Percentiles rank a stretch among this genome's conserved stretches.
Evolutionary conservation across 306 rosid species (phyloP).

Genomic region (Gastrolobium villosum): DNA sequence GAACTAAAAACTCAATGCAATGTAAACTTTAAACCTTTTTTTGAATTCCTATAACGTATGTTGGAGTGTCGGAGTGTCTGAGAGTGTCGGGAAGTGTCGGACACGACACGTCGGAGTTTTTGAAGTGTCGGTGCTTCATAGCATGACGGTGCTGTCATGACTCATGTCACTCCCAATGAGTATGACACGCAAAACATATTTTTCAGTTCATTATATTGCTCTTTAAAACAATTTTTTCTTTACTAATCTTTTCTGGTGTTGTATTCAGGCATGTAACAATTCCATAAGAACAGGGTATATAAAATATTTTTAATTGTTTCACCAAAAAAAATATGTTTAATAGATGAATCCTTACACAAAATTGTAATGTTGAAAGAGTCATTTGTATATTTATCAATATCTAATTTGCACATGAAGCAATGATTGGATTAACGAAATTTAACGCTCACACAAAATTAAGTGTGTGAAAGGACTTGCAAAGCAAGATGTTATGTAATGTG

Average conservation of each 20-base stretch:
- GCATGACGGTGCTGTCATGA: background rate
- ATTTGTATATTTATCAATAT: constrained; percentile 4
- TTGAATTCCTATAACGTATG: too few relatives aligned
- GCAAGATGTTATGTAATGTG: background rate
- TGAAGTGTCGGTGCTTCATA: too few relatives aligned
- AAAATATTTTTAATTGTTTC: too few relatives aligned
- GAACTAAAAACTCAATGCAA: too few relatives aligned
- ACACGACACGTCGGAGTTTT: too few relatives aligned
- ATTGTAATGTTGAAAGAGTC: constrained; percentile 3
- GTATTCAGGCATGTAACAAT: constrained; percentile 14
- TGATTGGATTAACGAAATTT: background rate
- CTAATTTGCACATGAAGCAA: background rate
- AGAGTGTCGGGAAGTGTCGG: too few relatives aligned
- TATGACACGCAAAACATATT: background rate
- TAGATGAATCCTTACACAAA: background rate
- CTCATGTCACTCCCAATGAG: background rate
- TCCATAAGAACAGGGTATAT: background rate
- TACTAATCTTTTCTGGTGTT: background rate
- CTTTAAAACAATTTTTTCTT: background rate
- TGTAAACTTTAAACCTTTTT: too few relatives aligned
- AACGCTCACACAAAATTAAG: background rate
- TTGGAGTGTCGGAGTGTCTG: too few relatives aligned
- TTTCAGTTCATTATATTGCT: background rate
- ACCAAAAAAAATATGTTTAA: background rate
- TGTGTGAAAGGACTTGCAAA: background rate